Evolutionary conservation across 108 stramenopile genomes (phyloP), one percentile per base, ranked within the genome.

Genomic region (Cylindrotheca fusiformis): DNA sequence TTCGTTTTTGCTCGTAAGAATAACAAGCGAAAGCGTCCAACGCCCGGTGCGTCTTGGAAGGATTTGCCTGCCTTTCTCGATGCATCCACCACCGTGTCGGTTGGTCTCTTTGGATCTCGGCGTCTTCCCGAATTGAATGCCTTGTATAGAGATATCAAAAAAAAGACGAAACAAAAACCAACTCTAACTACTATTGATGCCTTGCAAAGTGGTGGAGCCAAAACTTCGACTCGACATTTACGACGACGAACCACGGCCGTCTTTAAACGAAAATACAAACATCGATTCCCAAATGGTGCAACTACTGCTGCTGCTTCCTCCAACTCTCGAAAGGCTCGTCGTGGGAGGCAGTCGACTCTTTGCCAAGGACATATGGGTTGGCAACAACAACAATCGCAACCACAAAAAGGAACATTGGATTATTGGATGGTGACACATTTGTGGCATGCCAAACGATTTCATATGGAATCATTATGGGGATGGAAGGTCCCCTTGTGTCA

Each of bases 381-480:
- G 76, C 55, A 70, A 18, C 47, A 29, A 22, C 59, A 69, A 60
- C 50, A 50, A 45, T 22, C 5, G 25, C 25, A 49, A 3, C 45
- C 45, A 32, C 58, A 52, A 58, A 59, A 44, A 49, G 41, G 29
- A 31, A n/a, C 32, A 24, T 61, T n/a, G n/a, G n/a, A n/a, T 1
- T 23, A 36, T 65, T 93, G 91, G 91, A 84, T 90, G 54, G 54
- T 76, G 21, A 90, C 88, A 25, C 91, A 93, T 45, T 44, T 84
- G 4, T 93, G 91, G 91, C 88, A 93, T 58, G 77, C 85, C 30
- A 90, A 93, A 70, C 80, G 91, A 41, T 93, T 93, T 76, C 88
- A 86, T 36, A 83, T 88, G 68, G 55, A 62, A 26, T 28, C 63
- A 27, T 25, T 89, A 53, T 81, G 72, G 71, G 72, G 78, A 24